Evolutionary conservation across 306 rosid genomes (phyloP), one percentile per base, ranked within the genome.

Genomic region (Cyamopsis tetragonoloba): DNA sequence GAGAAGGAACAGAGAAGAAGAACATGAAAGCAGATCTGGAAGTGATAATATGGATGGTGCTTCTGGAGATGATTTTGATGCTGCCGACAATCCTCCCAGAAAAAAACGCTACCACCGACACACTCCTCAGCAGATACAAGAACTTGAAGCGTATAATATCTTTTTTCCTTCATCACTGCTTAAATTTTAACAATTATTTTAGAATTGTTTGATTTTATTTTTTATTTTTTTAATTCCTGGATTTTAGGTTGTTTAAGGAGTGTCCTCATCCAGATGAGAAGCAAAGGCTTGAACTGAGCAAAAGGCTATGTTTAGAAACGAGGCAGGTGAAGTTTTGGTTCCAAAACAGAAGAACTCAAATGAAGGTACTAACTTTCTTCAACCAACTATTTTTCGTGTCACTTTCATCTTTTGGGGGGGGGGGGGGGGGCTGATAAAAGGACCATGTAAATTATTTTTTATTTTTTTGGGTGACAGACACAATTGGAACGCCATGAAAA

Each of bases 401-500:
- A 11, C 46, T 19, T 54, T 23, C 38, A n/a, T 14, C 42, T 15
- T 56, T 42, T 26, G 53, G 20, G 50, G 6, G 31, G 24, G n/a
- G n/a, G n/a, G n/a, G 20, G 53, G 20, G 50, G 13, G 1, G 18
- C 20, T 32, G 4, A 65, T 68, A 7, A n/a, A n/a, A 26, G 62
- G 3, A 12, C n/a, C 14, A 39, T 76, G 55, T n/a, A n/a, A 64
- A 57, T 5, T 12, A 30, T 66, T 54, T 49, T 1, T 23, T 59
- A 12, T 74, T 64, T 30, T 18, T 48, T 35, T n/a, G n/a, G n/a
- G 37, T 38, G 30, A 18, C 77, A 93, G 99, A 93, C 99, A 27
- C 99, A 93, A 79, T 75, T 93, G 84, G 99, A 93, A 24, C 81
- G 99, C 35, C 99, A 93, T 14, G 99, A 93, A 63, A 93, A 93